phyloP scores from a whole-genome alignment of 1,284 basidiomycete genomes.

The Volvariella volvacea region DNA sequence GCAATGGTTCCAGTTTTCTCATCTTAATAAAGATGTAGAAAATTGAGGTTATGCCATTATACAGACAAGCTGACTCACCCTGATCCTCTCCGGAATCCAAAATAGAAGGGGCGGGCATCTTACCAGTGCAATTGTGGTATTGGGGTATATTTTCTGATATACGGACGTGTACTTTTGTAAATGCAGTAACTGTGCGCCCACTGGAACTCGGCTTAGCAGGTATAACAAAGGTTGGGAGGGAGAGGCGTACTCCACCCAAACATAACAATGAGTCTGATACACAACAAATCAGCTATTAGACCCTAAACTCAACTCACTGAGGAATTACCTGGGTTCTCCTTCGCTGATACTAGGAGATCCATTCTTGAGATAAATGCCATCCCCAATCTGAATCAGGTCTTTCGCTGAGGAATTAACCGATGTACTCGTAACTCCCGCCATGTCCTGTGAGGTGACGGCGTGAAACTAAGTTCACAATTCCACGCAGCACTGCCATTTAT shows the following conservation, averaged over 20 bases:
- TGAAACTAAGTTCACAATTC: too few relatives aligned
- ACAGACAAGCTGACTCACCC: slow-evolving; percentile 22
- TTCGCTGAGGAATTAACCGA: too few relatives aligned
- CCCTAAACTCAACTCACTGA: too few relatives aligned
- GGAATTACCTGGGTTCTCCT: too few relatives aligned
- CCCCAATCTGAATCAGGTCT: too few relatives aligned
- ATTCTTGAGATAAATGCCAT: slow-evolving; percentile 5
- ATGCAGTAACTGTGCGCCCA: slow-evolving; percentile 44
- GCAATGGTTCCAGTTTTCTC: neutral
- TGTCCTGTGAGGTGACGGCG: too few relatives aligned
- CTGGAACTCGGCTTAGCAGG: slow-evolving; percentile 21
- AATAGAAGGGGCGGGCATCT: slow-evolving; percentile 33
- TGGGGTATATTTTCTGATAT: slow-evolving; percentile 42
- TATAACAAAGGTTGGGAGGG: neutral
- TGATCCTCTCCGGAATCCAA: slow-evolving; percentile 23
- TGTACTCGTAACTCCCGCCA: too few relatives aligned
- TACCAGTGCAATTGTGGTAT: slow-evolving; percentile 40
- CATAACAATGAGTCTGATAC: slow-evolving; percentile 33
- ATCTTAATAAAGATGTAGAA: neutral
- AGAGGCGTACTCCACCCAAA: slow-evolving; percentile 42
- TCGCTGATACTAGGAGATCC: too few relatives aligned
- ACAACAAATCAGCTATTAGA: neutral
- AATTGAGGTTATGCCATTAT: neutral
- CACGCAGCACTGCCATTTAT: too few relatives aligned
- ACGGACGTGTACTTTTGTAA: slow-evolving; percentile 41